phyloP scores from a whole-genome alignment of 2,329 filamentous ascomycete genomes.

The Colletotrichum abscissum region DNA sequence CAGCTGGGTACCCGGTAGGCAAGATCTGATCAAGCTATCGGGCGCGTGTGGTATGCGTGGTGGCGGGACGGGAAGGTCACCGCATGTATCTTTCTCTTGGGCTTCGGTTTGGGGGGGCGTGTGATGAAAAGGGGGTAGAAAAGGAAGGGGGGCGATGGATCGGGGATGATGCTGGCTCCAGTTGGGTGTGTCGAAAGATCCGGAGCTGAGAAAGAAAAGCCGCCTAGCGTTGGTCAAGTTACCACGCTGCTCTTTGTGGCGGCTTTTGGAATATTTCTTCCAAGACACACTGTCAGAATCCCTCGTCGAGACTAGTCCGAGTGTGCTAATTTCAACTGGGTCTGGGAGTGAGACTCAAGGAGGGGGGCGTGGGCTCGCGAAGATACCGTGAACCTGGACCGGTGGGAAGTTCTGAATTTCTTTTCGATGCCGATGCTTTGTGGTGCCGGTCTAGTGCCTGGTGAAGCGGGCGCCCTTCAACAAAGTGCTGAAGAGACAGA shows the following conservation, averaged over 20 bases:
- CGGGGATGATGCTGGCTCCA: constrained; percentile 20
- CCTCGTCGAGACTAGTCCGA: constrained; percentile 10
- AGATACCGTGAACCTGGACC: constrained; percentile 30
- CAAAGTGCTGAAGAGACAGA: constrained; percentile 20
- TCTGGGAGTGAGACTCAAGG: constrained; percentile 22
- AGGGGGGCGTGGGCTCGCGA: constrained; percentile 24
- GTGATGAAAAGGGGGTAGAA: not conserved
- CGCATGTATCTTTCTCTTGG: constrained; percentile 30
- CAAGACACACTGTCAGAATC: constrained; percentile 34
- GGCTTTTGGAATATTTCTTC: constrained; percentile 27
- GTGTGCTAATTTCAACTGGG: constrained; percentile 25
- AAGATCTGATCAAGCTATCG: constrained; percentile 39
- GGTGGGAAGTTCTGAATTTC: constrained; percentile 32
- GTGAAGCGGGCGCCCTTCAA: constrained; percentile 20
- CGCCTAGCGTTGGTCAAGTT: constrained; percentile 37
- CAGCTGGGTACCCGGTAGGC: constrained; percentile 34
- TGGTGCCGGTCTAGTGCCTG: constrained; percentile 31
- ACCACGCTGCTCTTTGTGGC: constrained; percentile 36
- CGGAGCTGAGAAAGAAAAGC: constrained; percentile 32
- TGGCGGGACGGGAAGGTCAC: constrained; percentile 37
- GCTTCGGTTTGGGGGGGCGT: not conserved
- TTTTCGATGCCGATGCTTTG: constrained; percentile 35
- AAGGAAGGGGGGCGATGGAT: not conserved
- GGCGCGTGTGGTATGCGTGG: constrained; percentile 35
- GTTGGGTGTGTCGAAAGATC: constrained; percentile 20